Base-by-base conservation (phyloP, 345 rosid genomes). In the Rhodomyrtus tomentosa region DNA sequence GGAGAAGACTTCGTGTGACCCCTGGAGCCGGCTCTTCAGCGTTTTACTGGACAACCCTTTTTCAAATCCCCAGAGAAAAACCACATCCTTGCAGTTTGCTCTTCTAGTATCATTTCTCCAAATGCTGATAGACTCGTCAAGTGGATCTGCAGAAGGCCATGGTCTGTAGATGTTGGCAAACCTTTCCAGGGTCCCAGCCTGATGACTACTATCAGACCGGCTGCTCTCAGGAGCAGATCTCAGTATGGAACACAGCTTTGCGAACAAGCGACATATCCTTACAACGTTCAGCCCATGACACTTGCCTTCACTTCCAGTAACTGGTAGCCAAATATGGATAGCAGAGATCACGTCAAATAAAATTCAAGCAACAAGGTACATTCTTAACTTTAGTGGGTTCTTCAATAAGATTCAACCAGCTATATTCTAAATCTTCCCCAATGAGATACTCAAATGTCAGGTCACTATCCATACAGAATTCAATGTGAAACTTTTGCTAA, bases 51-150 rank as follows among this genome's bases (percentile, higher is more conserved):
- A 87, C 87, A 91, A 49, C 15, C 88, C 81, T 49, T 87, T 86
- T 62, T 81, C 76, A 48, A 94, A 91, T 42, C 98, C 98, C 97
- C 98, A 95, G 72, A 96, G 74, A 93, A 96, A 95, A 83, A 93
- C 95, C 84, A 94, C 80, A 86, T 96, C 90, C 76, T 91, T 86
- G 38, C 95, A 91, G 87, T 91, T 90, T 58, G 92, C 93, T 88
- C 88, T 92, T 84, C 88, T 88, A 25, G 88, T 58, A 88, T 88
- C 92, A 85, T 89, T 91, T 68, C 91, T 89, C 96, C 93, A 93
- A 74, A 95, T 86, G 88, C 89, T 89, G 83, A 93, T 87, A 59
- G 91, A 92, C 83, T 80, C 93, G 81, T 91, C 89, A 27, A 48
- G 59, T 73, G 88, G 68, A 80, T 91, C 91, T 53, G 59, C 86